These are phyloP conservation scores for Leccinum truebloodii DNA, from an alignment of 768 basidiomycete genomes.

Conservation along the genomic window DNA sequence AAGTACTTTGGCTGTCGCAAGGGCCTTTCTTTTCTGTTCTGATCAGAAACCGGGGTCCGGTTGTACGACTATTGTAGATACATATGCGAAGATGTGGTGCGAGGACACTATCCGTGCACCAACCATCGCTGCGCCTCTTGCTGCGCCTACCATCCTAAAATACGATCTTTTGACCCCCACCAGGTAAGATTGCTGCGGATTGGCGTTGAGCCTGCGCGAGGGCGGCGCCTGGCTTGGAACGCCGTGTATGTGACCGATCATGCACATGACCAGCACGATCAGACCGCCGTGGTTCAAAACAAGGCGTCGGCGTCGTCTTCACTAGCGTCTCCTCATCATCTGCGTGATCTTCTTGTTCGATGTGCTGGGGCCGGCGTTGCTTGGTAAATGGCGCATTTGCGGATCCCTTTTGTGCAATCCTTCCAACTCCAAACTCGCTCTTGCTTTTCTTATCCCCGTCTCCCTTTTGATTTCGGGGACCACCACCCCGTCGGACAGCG, in stretches of 20 bases:
- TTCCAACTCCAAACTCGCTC: conserved; percentile 11
- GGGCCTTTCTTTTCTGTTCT: no score
- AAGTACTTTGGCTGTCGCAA: no score
- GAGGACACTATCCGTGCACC: background rate
- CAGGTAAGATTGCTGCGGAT: conserved; percentile 65
- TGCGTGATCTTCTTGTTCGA: conserved; percentile 8
- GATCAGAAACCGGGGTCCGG: no score
- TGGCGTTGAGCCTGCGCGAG: conserved; percentile 77
- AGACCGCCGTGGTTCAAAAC: conserved; percentile 5
- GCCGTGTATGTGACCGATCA: conserved; percentile 29
- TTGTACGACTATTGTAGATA: no score
- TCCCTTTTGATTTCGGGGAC: conserved; percentile 24
- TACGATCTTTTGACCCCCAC: conserved; percentile 70
- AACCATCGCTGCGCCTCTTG: background rate
- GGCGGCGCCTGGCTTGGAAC: conserved; percentile 77
- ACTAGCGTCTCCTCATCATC: background rate
- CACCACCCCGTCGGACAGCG: conserved; percentile 81
- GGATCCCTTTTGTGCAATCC: conserved; percentile 5
- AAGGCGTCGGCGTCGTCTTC: background rate
- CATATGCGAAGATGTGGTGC: no score
- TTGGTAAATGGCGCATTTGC: background rate
- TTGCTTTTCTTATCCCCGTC: conserved; percentile 21
- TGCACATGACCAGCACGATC: conserved; percentile 10
- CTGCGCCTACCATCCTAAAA: conserved; percentile 44
- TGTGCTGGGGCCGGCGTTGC: conserved; percentile 3